Evolutionary conservation across 2,329 filamentous ascomycete species (phyloP).

Genomic region (Colletotrichum tanaceti): DNA sequence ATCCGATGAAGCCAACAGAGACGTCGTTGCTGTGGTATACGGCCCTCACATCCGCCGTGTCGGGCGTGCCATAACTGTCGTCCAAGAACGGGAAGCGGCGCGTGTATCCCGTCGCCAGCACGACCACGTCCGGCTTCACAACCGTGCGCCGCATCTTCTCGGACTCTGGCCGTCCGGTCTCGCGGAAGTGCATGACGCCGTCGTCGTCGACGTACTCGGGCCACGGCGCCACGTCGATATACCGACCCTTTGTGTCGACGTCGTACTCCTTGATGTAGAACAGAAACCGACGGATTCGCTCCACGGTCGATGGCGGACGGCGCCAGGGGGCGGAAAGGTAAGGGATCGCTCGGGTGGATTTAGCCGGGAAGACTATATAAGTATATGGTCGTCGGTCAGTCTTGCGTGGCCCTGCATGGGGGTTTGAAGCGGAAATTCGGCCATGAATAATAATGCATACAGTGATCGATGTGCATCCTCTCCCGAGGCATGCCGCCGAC

Average conservation of each 20-base stretch:
- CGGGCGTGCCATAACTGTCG: constrained; percentile 52
- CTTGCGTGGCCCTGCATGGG: too few relatives aligned
- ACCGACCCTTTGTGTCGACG: constrained; percentile 43
- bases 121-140: constrained; percentile 51
- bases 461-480: constrained; percentile 39
- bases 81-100: constrained; percentile 50
- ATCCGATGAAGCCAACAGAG: constrained; percentile 59
- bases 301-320: constrained; percentile 41
- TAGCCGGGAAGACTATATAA: constrained; percentile 52
- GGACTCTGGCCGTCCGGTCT: constrained; percentile 48
- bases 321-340: constrained; percentile 52
- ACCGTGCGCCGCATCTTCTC: constrained; percentile 45
- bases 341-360: constrained; percentile 49
- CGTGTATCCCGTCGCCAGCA: constrained; percentile 53
- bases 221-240: constrained; percentile 53
- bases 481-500: constrained; percentile 55
- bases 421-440: background rate
- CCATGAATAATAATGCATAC: too few relatives aligned
- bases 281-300: constrained; percentile 50
- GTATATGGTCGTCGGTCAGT: constrained; percentile 6
- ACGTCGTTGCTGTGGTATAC: constrained; percentile 59
- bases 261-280: constrained; percentile 46
- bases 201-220: constrained; percentile 48
- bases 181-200: constrained; percentile 49
- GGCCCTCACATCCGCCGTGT: constrained; percentile 62